Evolutionary conservation across 441 rosid species (phyloP).

Genomic region (Populus hybrid): DNA sequence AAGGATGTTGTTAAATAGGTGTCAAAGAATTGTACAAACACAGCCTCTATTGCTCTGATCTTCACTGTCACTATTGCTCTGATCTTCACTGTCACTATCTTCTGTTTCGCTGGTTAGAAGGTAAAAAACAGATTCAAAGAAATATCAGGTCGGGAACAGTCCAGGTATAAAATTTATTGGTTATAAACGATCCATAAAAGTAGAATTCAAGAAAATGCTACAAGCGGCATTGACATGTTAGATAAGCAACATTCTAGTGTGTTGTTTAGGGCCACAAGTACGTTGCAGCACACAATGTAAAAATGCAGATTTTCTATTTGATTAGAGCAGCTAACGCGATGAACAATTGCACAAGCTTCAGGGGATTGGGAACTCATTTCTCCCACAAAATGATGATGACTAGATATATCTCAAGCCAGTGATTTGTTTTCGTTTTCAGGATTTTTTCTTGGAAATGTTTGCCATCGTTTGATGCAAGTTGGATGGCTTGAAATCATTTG

Average conservation of each 20-base stretch:
- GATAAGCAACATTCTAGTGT: neutral
- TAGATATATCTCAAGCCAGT: neutral
- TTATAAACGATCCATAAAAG: neutral
- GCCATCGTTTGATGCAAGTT: neutral
- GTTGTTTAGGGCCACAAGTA: neutral
- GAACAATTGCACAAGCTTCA: neutral
- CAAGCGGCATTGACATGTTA: neutral
- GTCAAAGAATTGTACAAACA: slow-evolving; percentile 35
- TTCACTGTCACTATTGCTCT: slow-evolving; percentile 18
- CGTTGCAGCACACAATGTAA: neutral
- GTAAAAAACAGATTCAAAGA: neutral
- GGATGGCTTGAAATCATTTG: neutral
- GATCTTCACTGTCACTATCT: slow-evolving; percentile 22
- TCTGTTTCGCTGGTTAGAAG: slow-evolving; percentile 26
- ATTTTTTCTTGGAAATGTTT: neutral
- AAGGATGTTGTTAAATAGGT: neutral
- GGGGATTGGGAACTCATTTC: neutral
- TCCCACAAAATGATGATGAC: neutral
- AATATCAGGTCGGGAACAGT: neutral
- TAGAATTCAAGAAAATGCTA: neutral
- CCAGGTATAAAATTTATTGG: neutral
- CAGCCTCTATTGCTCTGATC: slow-evolving; percentile 25
- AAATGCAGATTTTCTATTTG: neutral
- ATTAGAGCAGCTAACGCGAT: neutral
- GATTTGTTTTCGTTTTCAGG: neutral